Evolutionary conservation across 495 filamentous ascomycete species (phyloP).

Genomic region (Hypoxylon subgilvum): DNA sequence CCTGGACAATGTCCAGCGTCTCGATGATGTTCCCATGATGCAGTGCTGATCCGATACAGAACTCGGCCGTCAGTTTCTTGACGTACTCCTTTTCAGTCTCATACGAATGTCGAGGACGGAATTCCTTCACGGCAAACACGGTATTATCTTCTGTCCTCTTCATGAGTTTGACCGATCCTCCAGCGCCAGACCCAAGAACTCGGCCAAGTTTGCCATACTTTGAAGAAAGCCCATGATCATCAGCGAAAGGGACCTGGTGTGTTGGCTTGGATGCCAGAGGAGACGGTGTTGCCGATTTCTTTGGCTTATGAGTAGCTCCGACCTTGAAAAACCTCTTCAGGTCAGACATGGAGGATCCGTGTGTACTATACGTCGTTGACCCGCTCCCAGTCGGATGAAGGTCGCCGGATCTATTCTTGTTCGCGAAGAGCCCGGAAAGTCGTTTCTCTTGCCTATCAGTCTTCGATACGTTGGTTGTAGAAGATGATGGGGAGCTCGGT

Average conservation of each 20-base stretch:
- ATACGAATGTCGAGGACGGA: slow-evolving; percentile 89
- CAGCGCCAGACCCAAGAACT: slow-evolving; percentile 91
- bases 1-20: slow-evolving; percentile 94
- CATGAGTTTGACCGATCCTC: slow-evolving; percentile 93
- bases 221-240: slow-evolving; percentile 86
- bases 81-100: slow-evolving; percentile 93
- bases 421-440: slow-evolving; percentile 49
- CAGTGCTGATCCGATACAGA: slow-evolving; percentile 95
- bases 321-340: slow-evolving; percentile 90
- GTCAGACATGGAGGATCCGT: slow-evolving; percentile 92
- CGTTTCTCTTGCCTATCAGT: slow-evolving; percentile 52
- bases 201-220: slow-evolving; percentile 96
- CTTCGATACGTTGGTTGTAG: slow-evolving; percentile 51
- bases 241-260: slow-evolving; percentile 83
- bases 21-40: slow-evolving; percentile 99
- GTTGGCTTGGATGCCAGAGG: slow-evolving; percentile 62
- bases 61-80: slow-evolving; percentile 99
- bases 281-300: slow-evolving; percentile 65
- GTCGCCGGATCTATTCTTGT: slow-evolving; percentile 40
- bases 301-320: slow-evolving; percentile 67
- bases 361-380: slow-evolving; percentile 63
- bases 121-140: slow-evolving; percentile 98
- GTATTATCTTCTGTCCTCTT: slow-evolving; percentile 87
- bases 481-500: slow-evolving; percentile 48
- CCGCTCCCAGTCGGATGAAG: slow-evolving; percentile 45